These are phyloP conservation scores for Coniochaeta hoffmannii DNA, from an alignment of 2,329 filamentous ascomycete genomes.

Conservation along the genomic window DNA sequence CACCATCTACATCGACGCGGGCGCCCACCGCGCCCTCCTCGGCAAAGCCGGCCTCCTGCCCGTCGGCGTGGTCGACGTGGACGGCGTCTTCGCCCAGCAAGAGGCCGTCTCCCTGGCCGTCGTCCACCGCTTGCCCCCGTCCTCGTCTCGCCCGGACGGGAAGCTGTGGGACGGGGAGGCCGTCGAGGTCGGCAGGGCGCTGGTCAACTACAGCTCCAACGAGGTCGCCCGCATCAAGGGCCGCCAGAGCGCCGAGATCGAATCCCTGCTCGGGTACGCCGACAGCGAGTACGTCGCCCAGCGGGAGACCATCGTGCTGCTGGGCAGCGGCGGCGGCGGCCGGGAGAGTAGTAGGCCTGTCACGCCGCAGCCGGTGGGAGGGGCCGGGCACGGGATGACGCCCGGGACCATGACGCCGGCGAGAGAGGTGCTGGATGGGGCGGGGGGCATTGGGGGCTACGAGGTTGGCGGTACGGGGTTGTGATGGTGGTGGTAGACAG, in stretches of 20 bases:
- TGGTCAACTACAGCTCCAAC: conserved; percentile 86
- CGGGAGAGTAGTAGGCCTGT: conserved; percentile 42
- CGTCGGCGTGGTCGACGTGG: conserved; percentile 83
- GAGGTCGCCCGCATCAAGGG: conserved; percentile 85
- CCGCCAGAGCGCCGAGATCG: conserved; percentile 73
- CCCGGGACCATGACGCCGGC: conserved; percentile 7
- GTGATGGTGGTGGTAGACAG: background rate
- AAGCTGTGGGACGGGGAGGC: conserved; percentile 44
- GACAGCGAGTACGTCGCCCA: conserved; percentile 92
- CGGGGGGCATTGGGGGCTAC: conserved; percentile 15
- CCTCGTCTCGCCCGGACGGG: no score
- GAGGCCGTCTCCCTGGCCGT: conserved; percentile 85
- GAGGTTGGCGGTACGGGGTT: conserved; percentile 4
- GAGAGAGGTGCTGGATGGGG: conserved; percentile 10
- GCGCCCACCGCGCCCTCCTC: conserved; percentile 71
- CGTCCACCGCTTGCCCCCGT: no score
- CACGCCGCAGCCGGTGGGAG: no score
- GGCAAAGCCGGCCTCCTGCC: conserved; percentile 84
- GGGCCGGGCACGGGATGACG: background rate
- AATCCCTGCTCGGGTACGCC: conserved; percentile 75
- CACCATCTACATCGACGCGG: conserved; percentile 86
- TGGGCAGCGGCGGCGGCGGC: conserved; percentile 29
- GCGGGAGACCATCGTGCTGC: conserved; percentile 79
- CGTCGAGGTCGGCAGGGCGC: conserved; percentile 74
- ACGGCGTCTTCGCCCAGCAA: conserved; percentile 82